Conservation (phyloP, 208 protist genomes). For the Acanthamoeba pearcei region DNA sequence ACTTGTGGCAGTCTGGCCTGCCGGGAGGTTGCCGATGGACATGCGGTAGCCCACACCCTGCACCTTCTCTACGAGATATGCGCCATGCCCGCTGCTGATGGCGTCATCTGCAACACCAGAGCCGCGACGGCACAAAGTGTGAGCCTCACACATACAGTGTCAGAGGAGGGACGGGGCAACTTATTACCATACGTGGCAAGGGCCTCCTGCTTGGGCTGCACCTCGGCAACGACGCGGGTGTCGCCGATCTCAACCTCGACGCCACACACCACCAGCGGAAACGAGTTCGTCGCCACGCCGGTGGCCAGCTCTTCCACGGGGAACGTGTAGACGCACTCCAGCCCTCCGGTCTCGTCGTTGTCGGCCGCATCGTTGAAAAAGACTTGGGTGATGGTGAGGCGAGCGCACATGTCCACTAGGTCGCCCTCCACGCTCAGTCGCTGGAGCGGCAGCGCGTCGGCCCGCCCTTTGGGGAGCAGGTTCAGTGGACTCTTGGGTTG, state of each 20-base stretch:
- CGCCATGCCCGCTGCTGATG: slow-evolving; percentile 1
- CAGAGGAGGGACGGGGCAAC: no score
- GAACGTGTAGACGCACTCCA: slow-evolving; percentile 18
- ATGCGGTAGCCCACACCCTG: not conserved
- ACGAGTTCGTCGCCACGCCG: not conserved
- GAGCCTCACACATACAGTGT: not conserved
- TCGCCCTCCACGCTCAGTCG: slow-evolving; percentile 1
- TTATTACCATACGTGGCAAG: not conserved
- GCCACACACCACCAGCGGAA: slow-evolving; percentile 3
- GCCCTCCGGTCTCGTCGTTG: not conserved
- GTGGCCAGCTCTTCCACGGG: not conserved
- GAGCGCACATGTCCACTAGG: not conserved
- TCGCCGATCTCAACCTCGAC: not conserved
- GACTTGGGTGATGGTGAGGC: not conserved
- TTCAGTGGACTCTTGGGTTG: not conserved
- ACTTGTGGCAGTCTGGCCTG: not conserved
- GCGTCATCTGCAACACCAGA: slow-evolving; percentile 31
- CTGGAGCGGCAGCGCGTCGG: not conserved
- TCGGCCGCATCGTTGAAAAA: not conserved
- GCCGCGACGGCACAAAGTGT: not conserved
- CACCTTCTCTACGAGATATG: slow-evolving; percentile 56
- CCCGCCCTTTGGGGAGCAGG: not conserved
- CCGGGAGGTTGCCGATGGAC: not conserved
- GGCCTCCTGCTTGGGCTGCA: slow-evolving; percentile 4
- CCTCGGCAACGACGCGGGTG: not conserved